These are phyloP conservation scores for Colletotrichum sublineola DNA, from an alignment of 2,329 filamentous ascomycete genomes.

Conservation along the genomic window DNA sequence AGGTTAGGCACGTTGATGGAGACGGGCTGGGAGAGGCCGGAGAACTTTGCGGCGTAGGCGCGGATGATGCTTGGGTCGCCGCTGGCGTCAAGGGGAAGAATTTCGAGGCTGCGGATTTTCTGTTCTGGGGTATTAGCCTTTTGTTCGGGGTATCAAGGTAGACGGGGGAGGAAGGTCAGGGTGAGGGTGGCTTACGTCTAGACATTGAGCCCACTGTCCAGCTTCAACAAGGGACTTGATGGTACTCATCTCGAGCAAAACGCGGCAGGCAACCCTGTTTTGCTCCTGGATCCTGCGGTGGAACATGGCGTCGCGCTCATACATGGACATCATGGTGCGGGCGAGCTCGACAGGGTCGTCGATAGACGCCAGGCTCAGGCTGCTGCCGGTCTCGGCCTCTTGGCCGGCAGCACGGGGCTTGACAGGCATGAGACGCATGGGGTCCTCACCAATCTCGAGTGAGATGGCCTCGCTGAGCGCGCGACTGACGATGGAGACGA, in stretches of 20 bases:
- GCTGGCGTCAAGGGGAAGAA: constrained; percentile 82
- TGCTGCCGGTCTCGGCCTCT: constrained; percentile 61
- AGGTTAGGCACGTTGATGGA: constrained; percentile 91
- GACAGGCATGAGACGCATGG: constrained; percentile 82
- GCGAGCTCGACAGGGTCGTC: constrained; percentile 73
- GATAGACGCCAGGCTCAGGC: constrained; percentile 71
- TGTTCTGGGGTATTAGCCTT: constrained; percentile 50
- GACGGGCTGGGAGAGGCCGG: constrained; percentile 81
- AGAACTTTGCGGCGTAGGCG: constrained; percentile 83
- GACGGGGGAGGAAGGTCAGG: background rate
- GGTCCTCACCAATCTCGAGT: constrained; percentile 85
- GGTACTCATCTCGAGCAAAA: constrained; percentile 71
- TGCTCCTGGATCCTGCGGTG: constrained; percentile 68
- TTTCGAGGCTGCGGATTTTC: constrained; percentile 80
- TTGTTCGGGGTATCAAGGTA: background rate
- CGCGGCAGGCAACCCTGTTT: constrained; percentile 68
- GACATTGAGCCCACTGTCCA: constrained; percentile 67
- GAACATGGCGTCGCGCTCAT: constrained; percentile 72
- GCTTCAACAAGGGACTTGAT: constrained; percentile 70
- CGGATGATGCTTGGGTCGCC: constrained; percentile 86
- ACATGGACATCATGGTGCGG: constrained; percentile 73
- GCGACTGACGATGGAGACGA: constrained; percentile 90
- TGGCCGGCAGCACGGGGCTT: constrained; percentile 73
- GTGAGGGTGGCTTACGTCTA: constrained; percentile 65
- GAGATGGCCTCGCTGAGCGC: constrained; percentile 91